Percentiles rank a stretch among this genome's conserved stretches.
phyloP scores from a whole-genome alignment of 805 yeast species.

The Saturnispora serradocipensis region DNA sequence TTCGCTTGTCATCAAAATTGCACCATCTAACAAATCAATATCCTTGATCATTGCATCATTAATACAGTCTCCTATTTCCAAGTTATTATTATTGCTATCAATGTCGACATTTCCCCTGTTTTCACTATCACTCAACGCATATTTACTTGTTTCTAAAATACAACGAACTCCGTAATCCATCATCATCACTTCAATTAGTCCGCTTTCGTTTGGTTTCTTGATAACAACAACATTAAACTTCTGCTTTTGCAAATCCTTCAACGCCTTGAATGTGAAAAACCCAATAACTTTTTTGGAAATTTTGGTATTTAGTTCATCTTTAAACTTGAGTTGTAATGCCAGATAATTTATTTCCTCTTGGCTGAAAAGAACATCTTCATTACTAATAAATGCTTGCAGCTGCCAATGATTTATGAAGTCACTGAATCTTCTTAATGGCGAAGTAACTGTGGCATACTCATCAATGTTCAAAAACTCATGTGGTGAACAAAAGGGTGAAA shows the following conservation, averaged over 20 bases:
- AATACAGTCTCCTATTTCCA: constrained; percentile 37
- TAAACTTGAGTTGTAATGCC: constrained; percentile 35
- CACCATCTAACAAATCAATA: constrained; percentile 37
- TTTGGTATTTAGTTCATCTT: constrained; percentile 31
- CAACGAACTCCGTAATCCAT: constrained; percentile 27
- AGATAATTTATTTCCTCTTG: constrained; percentile 29
- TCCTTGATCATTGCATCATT: constrained; percentile 31
- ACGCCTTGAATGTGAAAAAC: constrained; percentile 25
- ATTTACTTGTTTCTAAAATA: constrained; percentile 23
- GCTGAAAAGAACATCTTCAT: constrained; percentile 24
- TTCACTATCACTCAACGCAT: constrained; percentile 17
- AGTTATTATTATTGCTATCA: constrained; percentile 19
- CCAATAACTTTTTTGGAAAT: constrained; percentile 19
- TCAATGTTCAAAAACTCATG: constrained; percentile 61
- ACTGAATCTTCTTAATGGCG: constrained; percentile 78
- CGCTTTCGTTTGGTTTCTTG: constrained; percentile 34
- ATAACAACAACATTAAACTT: constrained; percentile 35
- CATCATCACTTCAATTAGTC: constrained; percentile 23
- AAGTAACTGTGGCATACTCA: constrained; percentile 67
- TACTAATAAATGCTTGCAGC: constrained; percentile 36
- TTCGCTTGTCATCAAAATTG: constrained; percentile 26
- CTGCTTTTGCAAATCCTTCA: constrained; percentile 21
- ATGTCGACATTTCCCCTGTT: constrained; percentile 9
- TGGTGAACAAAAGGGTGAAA: constrained; percentile 33
- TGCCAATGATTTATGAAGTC: constrained; percentile 81